Base-by-base conservation (phyloP, 768 basidiomycete genomes). In the Calocybe gangraenosa region DNA sequence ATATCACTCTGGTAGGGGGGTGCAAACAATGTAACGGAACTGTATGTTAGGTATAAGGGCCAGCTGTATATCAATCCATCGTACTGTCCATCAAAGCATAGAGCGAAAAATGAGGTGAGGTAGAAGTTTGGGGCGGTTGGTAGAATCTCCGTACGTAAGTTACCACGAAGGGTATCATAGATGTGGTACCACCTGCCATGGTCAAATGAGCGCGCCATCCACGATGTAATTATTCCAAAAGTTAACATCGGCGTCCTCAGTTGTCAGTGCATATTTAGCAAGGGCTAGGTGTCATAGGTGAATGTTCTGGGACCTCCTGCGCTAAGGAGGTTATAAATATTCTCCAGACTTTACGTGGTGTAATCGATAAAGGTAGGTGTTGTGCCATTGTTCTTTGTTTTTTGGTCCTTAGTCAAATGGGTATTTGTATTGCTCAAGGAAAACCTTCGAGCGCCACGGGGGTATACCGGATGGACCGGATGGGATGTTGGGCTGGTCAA, bases 261-360 rank as follows among this genome's bases (percentile, higher is more conserved):
- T 44, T 7, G n/a, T 11, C 19, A 22, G 18, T 34, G 49, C 49
- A 48, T 44, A 41, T 40, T 42, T 10, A 14, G 40, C 53, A 37
- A 23, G 35, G 30, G 42, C 49, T 44, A 50, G 32, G 28, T 47
- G 32, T 33, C 40, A 49, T 42, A 44, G 34, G 28, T 40, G 48
- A 47, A 37, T 34, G 39, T 56, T 42, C 49, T 40, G 23, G 37
- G 21, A 48, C 48, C 46, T 48, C 40, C 42, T 13, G 38, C 36
- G 40, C 34, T 42, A 25, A 40, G 25, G 42, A 56, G 50, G 50
- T 48, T 40, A 53, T 54, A 54, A 48, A 54, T 51, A 53, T 31
- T 47, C 48, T 39, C 47, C 42, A 22, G 42, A 37, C 23, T 44
- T 23, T 37, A n/a, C n/a, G n/a, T n/a, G n/a, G n/a, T n/a, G n/a